Evolutionary conservation across 305 asterid species (phyloP).

Genomic region (Lippia alba): DNA sequence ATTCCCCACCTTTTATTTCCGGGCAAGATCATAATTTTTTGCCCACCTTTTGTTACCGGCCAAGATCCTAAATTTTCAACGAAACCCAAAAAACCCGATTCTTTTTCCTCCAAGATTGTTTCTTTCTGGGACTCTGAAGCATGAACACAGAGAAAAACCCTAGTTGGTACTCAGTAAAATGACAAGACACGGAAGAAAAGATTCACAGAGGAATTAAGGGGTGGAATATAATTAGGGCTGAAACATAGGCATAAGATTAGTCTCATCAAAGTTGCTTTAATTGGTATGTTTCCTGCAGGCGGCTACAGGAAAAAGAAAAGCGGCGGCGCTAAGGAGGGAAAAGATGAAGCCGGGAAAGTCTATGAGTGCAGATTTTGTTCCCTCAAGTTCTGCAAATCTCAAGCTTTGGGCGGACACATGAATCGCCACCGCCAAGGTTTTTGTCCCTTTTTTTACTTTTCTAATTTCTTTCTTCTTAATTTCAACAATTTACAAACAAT

Average conservation of each 20-base stretch:
- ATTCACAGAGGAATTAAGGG: background rate
- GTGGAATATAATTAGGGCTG: conserved; percentile 32
- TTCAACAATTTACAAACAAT: background rate
- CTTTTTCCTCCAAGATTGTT: background rate
- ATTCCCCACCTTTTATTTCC: background rate
- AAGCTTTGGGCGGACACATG: conserved; percentile 99
- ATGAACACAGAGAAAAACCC: conserved; percentile 26
- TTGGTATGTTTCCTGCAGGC: conserved; percentile 43
- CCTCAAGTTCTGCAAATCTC: conserved; percentile 98
- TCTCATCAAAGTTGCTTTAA: conserved; percentile 54
- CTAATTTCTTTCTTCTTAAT: background rate
- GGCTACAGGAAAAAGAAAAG: conserved; percentile 78
- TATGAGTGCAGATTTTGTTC: conserved; percentile 98
- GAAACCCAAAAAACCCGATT: background rate
- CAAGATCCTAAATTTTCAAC: no score
- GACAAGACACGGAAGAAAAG: conserved; percentile 28
- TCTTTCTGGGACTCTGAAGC: conserved; percentile 25
- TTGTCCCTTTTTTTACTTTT: no score
- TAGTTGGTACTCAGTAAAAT: background rate
- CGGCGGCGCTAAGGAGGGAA: conserved; percentile 60
- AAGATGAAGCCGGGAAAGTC: conserved; percentile 72
- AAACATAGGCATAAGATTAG: conserved; percentile 32
- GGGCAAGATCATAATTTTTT: no score
- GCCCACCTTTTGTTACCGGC: no score
- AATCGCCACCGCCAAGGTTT: conserved; percentile 99